Percentiles rank a stretch among this genome's conserved stretches.
phyloP scores from a whole-genome alignment of 192 early-diverging fungal species.

The Spizellomyces punctatus region DNA sequence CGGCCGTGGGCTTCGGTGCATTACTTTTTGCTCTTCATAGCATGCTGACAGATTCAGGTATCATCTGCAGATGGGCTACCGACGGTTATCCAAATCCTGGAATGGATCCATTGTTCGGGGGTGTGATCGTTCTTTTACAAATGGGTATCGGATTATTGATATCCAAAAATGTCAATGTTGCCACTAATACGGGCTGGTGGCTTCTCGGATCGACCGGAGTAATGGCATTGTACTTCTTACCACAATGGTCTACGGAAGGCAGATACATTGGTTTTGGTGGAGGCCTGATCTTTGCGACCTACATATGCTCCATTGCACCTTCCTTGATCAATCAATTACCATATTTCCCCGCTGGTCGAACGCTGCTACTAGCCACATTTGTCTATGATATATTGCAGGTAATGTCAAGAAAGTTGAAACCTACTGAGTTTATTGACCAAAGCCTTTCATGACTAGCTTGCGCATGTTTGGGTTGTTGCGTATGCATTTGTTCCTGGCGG shows the following conservation, averaged over 20 bases:
- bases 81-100: conserved; percentile 25
- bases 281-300: conserved; percentile 13
- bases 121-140: conserved; percentile 5
- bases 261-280: conserved; percentile 13
- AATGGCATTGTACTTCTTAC: conserved; percentile 21
- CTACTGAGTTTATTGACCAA: not conserved
- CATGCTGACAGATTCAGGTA: conserved; percentile 25
- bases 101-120: conserved; percentile 10
- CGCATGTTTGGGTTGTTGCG: conserved; percentile 26
- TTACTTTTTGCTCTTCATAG: conserved; percentile 21
- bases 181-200: conserved; percentile 9
- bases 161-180: not conserved
- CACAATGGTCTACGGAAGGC: not conserved
- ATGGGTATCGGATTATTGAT: conserved; percentile 18
- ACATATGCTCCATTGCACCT: conserved; percentile 19
- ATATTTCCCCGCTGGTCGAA: conserved; percentile 15
- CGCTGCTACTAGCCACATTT: conserved; percentile 3
- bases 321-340: conserved; percentile 6
- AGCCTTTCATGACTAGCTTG: conserved; percentile 2
- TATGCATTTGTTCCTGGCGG: conserved; percentile 29
- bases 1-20: conserved; percentile 8
- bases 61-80: conserved; percentile 19
- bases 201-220: conserved; percentile 12
- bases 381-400: conserved; percentile 16
- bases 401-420: not conserved